phyloP scores from a whole-genome alignment of 1,139 yeast genomes.

The Saccharomyces uvarum region DNA sequence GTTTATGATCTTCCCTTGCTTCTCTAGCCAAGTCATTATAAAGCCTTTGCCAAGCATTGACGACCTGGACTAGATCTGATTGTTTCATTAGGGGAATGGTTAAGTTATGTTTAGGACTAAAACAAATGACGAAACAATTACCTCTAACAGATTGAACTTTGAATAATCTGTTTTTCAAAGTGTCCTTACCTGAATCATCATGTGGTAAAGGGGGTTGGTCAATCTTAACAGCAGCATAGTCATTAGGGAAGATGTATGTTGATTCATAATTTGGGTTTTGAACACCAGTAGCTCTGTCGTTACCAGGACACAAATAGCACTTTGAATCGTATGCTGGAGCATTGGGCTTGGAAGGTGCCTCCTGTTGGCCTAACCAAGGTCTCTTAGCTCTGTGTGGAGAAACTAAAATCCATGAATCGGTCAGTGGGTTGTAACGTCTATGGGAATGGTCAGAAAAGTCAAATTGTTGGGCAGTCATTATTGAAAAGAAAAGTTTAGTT shows the following conservation, averaged over 20 bases:
- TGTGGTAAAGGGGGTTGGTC: conserved; percentile 44
- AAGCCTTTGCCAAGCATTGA: conserved; percentile 53
- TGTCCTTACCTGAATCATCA: conserved; percentile 18
- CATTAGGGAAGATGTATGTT: conserved; percentile 59
- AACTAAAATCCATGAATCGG: conserved; percentile 56
- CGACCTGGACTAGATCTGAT: conserved; percentile 40
- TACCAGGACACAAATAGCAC: conserved; percentile 72
- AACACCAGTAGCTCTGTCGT: conserved; percentile 57
- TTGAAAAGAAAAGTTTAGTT: conserved; percentile 6
- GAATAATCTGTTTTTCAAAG: conserved; percentile 40
- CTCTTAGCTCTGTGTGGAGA: conserved; percentile 75
- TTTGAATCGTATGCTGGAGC: conserved; percentile 55
- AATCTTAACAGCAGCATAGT: conserved; percentile 60
- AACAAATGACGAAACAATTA: conserved; percentile 64
- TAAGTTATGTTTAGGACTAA: conserved; percentile 62
- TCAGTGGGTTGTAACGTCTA: conserved; percentile 60
- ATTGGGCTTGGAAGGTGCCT: conserved; percentile 38
- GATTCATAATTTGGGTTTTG: conserved; percentile 49
- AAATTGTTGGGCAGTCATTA: conserved; percentile 29
- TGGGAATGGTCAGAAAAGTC: conserved; percentile 55
- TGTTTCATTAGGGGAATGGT: conserved; percentile 57
- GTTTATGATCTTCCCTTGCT: conserved; percentile 37
- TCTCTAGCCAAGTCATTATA: conserved; percentile 39
- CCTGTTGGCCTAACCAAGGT: conserved; percentile 78
- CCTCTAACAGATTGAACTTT: conserved; percentile 58